These are phyloP conservation scores for Aspergillus fructus DNA, from an alignment of 2,329 filamentous ascomycete genomes.

Conservation along the genomic window DNA sequence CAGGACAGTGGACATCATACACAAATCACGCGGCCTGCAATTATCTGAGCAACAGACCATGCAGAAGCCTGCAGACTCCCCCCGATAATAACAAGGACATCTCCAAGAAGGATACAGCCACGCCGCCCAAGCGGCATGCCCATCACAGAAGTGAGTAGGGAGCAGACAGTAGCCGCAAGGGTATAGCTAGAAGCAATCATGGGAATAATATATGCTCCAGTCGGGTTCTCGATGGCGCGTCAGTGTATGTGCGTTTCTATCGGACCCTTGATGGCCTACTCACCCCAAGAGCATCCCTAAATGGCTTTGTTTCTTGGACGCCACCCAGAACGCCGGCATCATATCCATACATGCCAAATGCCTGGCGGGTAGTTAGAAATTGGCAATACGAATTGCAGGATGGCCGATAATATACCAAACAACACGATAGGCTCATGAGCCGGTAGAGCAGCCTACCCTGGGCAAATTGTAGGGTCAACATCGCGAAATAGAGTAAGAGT, in stretches of 20 bases:
- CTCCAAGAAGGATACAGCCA: neutral
- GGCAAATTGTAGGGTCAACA: neutral
- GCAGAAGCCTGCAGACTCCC: neutral
- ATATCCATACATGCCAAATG: slow-evolving; percentile 1
- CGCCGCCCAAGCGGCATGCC: neutral
- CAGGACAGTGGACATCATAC: neutral
- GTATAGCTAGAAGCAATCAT: slow-evolving; percentile 2
- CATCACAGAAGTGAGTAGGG: neutral
- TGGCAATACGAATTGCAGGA: no score
- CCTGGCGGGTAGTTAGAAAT: neutral
- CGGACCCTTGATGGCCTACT: neutral
- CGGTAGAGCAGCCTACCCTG: neutral
- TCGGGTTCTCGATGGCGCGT: neutral
- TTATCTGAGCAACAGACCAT: neutral
- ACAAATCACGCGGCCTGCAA: neutral
- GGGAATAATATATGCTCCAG: slow-evolving; percentile 1
- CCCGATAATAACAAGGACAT: neutral
- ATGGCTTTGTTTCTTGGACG: neutral
- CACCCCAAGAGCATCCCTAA: neutral
- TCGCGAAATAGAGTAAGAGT: neutral
- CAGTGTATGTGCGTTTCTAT: neutral
- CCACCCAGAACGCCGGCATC: slow-evolving; percentile 1
- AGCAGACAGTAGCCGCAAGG: neutral
- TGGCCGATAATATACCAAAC: neutral
- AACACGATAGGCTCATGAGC: slow-evolving; percentile 1